Conservation (phyloP, 1,284 basidiomycete genomes). For the Boletus mariae region DNA sequence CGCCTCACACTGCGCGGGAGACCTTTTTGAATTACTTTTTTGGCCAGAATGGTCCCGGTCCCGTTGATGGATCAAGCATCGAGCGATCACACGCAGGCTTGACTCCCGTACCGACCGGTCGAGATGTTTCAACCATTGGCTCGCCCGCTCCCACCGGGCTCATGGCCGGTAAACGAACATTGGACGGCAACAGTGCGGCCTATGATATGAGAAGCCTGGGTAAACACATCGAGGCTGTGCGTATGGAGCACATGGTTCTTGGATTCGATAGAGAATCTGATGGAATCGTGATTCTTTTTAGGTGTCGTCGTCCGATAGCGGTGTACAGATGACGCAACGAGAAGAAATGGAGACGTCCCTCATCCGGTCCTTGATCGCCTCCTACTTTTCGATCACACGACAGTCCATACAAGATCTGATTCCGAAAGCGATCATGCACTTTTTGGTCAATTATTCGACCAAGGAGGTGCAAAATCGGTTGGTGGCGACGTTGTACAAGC, state of each 20-base stretch:
- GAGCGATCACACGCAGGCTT: constrained; percentile 32
- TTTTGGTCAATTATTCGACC: constrained; percentile 94
- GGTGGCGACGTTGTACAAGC: constrained; percentile 91
- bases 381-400: constrained; percentile 95
- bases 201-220: constrained; percentile 99
- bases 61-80: constrained; percentile 50
- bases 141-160: constrained; percentile 50
- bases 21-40: constrained; percentile 97
- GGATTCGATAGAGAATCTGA: neutral
- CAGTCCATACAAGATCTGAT: constrained; percentile 97
- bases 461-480: constrained; percentile 96
- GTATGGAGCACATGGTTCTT: constrained; percentile 31
- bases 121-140: constrained; percentile 58
- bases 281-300: neutral
- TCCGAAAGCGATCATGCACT: constrained; percentile 96
- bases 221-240: constrained; percentile 90
- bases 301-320: constrained; percentile 45
- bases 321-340: constrained; percentile 60
- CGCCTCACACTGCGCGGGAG: constrained; percentile 66
- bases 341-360: constrained; percentile 97
- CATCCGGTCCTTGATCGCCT: constrained; percentile 91
- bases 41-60: constrained; percentile 75
- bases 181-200: constrained; percentile 81
- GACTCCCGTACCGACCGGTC: constrained; percentile 47
- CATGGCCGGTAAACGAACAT: constrained; percentile 58